phyloP scores from a whole-genome alignment of 805 yeast genomes.

The Ogataea zsoltii region DNA sequence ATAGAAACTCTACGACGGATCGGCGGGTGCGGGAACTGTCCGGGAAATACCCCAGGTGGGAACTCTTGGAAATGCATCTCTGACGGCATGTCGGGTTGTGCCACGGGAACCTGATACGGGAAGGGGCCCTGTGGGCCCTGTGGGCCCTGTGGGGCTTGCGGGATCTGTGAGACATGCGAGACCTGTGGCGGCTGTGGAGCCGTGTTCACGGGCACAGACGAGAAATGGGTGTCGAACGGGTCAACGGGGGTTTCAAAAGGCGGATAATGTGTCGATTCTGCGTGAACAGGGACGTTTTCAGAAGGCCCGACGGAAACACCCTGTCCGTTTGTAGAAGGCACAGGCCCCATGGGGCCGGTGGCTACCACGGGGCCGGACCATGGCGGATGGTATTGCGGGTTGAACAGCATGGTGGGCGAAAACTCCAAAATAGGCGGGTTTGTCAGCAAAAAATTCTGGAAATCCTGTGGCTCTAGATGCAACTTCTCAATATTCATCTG shows the following conservation, averaged over 20 bases:
- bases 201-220: no score
- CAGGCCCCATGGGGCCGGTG: no score
- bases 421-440: constrained; percentile 39
- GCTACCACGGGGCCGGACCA: not conserved
- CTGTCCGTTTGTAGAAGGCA: no score
- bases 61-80: not conserved
- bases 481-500: constrained; percentile 25
- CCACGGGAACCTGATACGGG: no score
- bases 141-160: no score
- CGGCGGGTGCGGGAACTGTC: constrained; percentile 14
- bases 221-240: not conserved
- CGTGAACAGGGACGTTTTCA: not conserved
- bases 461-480: constrained; percentile 37
- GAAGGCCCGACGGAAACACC: not conserved
- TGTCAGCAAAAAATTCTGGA: constrained; percentile 36
- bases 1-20: constrained; percentile 70
- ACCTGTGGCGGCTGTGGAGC: no score
- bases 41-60: not conserved
- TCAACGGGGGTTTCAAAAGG: not conserved
- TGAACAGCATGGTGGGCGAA: constrained; percentile 16
- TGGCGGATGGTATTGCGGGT: not conserved
- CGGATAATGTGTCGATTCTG: constrained; percentile 4
- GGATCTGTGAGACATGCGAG: no score
- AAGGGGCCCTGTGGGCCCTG: no score
- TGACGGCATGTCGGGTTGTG: not conserved